A percentile compares a stretch with the other conserved stretches of the same genome.
These are phyloP conservation scores for Acanthamoeba healyi DNA, from an alignment of 208 protist genomes.

Conservation along the genomic window DNA sequence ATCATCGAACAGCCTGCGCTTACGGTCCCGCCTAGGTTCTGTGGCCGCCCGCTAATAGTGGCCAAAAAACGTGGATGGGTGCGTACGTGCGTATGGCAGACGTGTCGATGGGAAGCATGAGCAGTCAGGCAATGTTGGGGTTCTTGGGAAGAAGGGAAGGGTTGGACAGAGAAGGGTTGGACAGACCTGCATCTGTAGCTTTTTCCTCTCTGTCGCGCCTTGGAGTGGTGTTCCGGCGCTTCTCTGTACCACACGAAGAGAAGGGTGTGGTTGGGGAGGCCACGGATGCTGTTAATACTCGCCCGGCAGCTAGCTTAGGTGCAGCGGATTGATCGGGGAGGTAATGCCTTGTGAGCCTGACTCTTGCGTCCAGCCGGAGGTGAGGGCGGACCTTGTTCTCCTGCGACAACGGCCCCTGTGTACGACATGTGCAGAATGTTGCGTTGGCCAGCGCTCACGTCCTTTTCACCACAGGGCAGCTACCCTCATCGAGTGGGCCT, in stretches of 20 bases:
- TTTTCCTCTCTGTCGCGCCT: neutral
- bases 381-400: neutral
- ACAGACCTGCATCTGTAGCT: neutral
- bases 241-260: neutral
- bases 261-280: too few species aligned
- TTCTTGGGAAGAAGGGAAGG: too few species aligned
- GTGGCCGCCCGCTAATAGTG: neutral
- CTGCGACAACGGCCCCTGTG: neutral
- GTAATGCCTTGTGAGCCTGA: neutral
- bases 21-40: conserved; percentile 9
- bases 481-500: too few species aligned
- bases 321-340: neutral
- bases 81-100: neutral
- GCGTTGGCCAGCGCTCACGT: neutral
- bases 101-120: neutral
- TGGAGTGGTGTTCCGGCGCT: neutral
- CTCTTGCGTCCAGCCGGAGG: neutral
- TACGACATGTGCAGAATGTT: too few species aligned
- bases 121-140: neutral
- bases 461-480: neutral
- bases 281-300: too few species aligned
- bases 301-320: too few species aligned
- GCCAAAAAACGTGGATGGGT: neutral
- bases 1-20: conserved; percentile 26
- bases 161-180: too few species aligned